Evolutionary conservation across 176 grass and related monocot genomes (phyloP).

Genomic region (Coix lacrymajobi): DNA sequence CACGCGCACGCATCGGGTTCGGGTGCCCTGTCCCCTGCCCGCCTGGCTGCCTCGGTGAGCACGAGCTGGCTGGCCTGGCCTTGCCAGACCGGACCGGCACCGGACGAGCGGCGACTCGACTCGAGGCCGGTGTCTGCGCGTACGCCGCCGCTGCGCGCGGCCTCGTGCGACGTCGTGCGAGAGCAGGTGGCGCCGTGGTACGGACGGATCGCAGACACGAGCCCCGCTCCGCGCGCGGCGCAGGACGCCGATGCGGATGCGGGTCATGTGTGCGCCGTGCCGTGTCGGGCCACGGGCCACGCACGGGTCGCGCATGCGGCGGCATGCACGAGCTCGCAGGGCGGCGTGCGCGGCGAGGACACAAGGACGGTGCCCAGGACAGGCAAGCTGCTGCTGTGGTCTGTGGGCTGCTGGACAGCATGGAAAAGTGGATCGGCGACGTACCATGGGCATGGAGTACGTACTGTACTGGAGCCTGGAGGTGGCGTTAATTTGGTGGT

Average conservation of each 20-base stretch:
- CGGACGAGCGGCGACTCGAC: too few species aligned
- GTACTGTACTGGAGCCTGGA: not conserved
- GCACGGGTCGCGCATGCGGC: not conserved
- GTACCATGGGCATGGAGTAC: not conserved
- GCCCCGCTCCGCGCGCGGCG: not conserved
- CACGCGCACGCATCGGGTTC: not conserved
- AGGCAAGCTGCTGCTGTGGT: not conserved
- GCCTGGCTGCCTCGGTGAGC: slow-evolving; percentile 14
- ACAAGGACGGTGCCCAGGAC: not conserved
- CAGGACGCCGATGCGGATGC: not conserved
- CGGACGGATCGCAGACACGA: not conserved
- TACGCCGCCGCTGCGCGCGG: not conserved
- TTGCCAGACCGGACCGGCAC: not conserved
- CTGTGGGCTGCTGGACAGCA: not conserved
- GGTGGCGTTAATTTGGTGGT: not conserved
- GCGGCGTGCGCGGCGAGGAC: not conserved
- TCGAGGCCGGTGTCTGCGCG: not conserved
- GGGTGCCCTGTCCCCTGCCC: too few species aligned
- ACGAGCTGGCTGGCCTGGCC: not conserved
- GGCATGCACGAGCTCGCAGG: not conserved
- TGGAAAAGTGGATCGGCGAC: not conserved
- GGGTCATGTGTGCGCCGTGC: not conserved
- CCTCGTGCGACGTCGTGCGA: not conserved
- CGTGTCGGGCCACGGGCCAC: not conserved
- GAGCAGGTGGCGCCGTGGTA: not conserved